Percentiles rank a stretch among this genome's conserved stretches.
These are phyloP conservation scores for Gentiana dahurica DNA, from an alignment of 257 asterid genomes.

Conservation along the genomic window DNA sequence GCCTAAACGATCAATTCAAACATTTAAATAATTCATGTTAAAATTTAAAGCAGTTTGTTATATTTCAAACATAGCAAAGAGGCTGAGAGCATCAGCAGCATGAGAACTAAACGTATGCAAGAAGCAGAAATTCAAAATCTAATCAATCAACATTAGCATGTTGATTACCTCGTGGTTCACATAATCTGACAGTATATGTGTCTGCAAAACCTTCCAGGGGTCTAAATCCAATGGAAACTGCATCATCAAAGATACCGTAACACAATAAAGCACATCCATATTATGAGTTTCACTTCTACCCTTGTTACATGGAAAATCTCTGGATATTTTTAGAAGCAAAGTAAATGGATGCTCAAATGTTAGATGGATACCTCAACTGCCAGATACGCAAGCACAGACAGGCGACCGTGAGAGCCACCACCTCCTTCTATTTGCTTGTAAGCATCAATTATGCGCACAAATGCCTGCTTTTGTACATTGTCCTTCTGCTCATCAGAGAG, in stretches of 20 bases:
- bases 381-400: slow-evolving; percentile 74
- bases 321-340: not conserved
- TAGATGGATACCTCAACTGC: slow-evolving; percentile 64
- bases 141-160: not conserved
- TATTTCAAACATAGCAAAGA: too few species aligned
- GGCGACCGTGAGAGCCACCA: slow-evolving; percentile 79
- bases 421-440: slow-evolving; percentile 69
- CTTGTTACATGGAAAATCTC: not conserved
- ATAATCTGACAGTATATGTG: slow-evolving; percentile 74
- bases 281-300: too few species aligned
- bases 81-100: too few species aligned
- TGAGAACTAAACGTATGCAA: too few species aligned
- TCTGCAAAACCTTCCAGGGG: slow-evolving; percentile 72
- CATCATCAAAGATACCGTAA: slow-evolving; percentile 14
- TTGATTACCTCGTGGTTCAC: slow-evolving; percentile 72
- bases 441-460: slow-evolving; percentile 76
- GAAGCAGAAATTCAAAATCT: not conserved
- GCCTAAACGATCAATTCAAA: too few species aligned
- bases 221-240: slow-evolving; percentile 90
- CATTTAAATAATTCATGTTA: too few species aligned
- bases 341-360: slow-evolving; percentile 9
- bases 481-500: slow-evolving; percentile 74
- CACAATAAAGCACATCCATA: not conserved
- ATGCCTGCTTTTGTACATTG: slow-evolving; percentile 61
- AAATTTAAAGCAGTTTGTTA: too few species aligned